A percentile compares a stretch with the other conserved stretches of the same genome.
phyloP scores from a whole-genome alignment of 352 stramenopile species.

The Stephanocyclus meneghinianus region DNA sequence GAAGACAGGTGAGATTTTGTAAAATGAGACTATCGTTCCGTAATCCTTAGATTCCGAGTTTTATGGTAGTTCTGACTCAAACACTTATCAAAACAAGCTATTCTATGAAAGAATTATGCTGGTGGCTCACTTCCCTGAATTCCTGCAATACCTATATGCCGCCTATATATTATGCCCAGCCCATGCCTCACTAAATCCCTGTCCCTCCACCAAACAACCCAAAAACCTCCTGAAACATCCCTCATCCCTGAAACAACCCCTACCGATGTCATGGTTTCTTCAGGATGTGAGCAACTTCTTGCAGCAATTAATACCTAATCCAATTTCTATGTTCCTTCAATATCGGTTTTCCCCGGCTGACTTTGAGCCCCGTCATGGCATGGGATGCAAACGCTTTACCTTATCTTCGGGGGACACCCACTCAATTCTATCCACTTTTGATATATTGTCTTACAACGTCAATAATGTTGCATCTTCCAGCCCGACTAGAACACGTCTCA shows the following conservation, averaged over 20 bases:
- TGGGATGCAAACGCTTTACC: neutral
- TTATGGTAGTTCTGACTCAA: too few species aligned
- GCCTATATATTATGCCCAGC: too few species aligned
- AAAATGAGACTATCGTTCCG: too few species aligned
- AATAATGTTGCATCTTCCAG: conserved; percentile 18
- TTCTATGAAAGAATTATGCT: too few species aligned
- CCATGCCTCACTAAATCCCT: too few species aligned
- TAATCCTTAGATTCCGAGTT: too few species aligned
- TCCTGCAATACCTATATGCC: too few species aligned
- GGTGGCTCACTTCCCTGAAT: too few species aligned
- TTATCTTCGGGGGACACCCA: neutral
- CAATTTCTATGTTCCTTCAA: conserved; percentile 22
- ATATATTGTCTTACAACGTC: conserved; percentile 50
- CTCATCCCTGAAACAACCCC: too few species aligned
- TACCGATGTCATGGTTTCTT: conserved; percentile 2
- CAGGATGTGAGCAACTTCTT: conserved; percentile 19
- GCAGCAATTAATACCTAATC: conserved; percentile 28
- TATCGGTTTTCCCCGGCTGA: conserved; percentile 42
- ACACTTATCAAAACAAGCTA: too few species aligned
- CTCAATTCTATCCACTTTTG: conserved; percentile 17
- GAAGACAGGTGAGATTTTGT: too few species aligned
- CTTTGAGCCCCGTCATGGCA: conserved; percentile 13
- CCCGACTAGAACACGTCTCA: conserved; percentile 3
- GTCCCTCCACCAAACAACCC: neutral
- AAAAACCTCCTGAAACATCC: neutral